A percentile compares a stretch with the other conserved stretches of the same genome.
Evolutionary conservation across 2,329 filamentous ascomycete genomes (phyloP).

Genomic region (Neofusicoccum umdonicola): DNA sequence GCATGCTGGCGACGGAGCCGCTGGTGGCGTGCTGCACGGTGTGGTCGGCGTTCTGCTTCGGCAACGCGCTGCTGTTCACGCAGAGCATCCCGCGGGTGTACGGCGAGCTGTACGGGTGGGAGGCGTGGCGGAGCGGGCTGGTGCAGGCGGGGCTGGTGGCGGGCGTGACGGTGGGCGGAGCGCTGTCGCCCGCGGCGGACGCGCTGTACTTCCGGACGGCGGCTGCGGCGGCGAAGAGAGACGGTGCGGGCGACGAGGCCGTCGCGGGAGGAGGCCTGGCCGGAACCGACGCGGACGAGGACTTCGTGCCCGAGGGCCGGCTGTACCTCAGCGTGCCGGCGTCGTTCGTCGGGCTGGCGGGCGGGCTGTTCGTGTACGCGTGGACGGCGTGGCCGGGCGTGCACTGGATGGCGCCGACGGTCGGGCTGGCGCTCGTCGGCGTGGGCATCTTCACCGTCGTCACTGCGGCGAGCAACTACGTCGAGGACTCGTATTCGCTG

Average conservation of each 20-base stretch:
- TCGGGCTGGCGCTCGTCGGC: constrained; percentile 27
- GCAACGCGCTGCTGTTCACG: constrained; percentile 49
- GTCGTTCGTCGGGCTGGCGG: constrained; percentile 39
- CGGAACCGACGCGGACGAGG: constrained; percentile 38
- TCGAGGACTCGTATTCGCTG: constrained; percentile 49
- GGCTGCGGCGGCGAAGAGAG: constrained; percentile 43
- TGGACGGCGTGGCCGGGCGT: constrained; percentile 21
- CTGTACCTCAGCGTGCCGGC: constrained; percentile 44
- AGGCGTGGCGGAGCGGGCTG: constrained; percentile 41
- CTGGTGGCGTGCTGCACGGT: constrained; percentile 49
- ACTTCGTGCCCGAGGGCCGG: constrained; percentile 43
- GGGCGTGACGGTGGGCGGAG: constrained; percentile 45
- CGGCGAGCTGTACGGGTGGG: constrained; percentile 40
- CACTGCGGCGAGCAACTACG: constrained; percentile 50
- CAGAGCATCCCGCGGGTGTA: constrained; percentile 48
- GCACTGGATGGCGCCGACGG: constrained; percentile 31
- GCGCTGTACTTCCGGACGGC: constrained; percentile 42
- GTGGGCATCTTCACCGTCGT: constrained; percentile 38
- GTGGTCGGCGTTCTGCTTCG: constrained; percentile 50
- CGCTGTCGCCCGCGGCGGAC: constrained; percentile 36
- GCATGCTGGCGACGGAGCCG: constrained; percentile 50
- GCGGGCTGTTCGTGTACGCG: constrained; percentile 30
- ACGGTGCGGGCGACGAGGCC: constrained; percentile 26
- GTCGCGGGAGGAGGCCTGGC: neutral
- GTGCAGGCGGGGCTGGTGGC: constrained; percentile 47